Percentiles rank a stretch among this genome's conserved stretches.
phyloP scores from a whole-genome alignment of 495 filamentous ascomycete species.

The Hypoxylon crocopeplum region DNA sequence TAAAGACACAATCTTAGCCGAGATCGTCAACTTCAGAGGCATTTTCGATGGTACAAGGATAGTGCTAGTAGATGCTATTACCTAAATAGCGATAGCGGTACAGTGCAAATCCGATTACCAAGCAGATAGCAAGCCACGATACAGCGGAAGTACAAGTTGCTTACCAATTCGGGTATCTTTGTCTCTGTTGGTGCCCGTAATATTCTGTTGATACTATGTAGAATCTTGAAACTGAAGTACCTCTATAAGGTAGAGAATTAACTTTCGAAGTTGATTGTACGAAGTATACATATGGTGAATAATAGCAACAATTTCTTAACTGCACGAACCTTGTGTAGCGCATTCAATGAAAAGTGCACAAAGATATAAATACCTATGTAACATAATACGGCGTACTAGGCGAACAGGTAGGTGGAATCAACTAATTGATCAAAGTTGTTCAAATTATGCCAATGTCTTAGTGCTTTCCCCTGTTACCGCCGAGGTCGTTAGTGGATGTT shows the following conservation, averaged over 20 bases:
- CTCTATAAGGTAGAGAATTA: too few relatives aligned
- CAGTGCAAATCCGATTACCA: slow-evolving; percentile 23
- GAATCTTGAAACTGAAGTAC: too few relatives aligned
- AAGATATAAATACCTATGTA: too few relatives aligned
- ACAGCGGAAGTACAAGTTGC: neutral
- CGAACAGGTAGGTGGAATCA: neutral
- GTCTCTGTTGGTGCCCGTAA: neutral
- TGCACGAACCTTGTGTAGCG: too few relatives aligned
- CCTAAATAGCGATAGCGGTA: slow-evolving; percentile 18
- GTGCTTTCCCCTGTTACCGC: too few relatives aligned
- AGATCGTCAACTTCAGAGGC: slow-evolving; percentile 27
- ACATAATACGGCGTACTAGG: too few relatives aligned
- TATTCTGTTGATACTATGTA: too few relatives aligned
- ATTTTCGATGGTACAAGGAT: too few relatives aligned
- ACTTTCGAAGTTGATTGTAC: too few relatives aligned
- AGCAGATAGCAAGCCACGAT: slow-evolving; percentile 7
- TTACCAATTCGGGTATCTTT: slow-evolving; percentile 1
- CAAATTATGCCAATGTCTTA: slow-evolving; percentile 35
- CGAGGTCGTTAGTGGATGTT: slow-evolving; percentile 3
- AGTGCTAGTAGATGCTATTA: neutral
- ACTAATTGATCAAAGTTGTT: neutral
- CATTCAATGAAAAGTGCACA: too few relatives aligned
- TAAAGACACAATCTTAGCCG: slow-evolving; percentile 26
- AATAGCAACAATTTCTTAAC: too few relatives aligned
- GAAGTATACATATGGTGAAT: too few relatives aligned